These are phyloP conservation scores for Thelonectria blattea DNA, from an alignment of 2,329 filamentous ascomycete genomes.

Conservation along the genomic window DNA sequence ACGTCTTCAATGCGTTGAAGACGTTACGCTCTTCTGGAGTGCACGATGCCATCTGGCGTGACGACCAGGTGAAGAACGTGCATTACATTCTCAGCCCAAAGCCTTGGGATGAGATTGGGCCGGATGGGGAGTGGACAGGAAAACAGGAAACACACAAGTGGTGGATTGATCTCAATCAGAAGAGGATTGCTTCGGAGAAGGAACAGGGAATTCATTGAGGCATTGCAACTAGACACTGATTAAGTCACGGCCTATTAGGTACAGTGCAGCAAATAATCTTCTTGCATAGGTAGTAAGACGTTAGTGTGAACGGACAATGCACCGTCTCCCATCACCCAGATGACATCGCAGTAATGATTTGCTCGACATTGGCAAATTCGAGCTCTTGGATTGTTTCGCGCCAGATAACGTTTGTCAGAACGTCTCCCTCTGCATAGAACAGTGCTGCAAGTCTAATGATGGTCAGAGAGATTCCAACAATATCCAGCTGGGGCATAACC, in stretches of 20 bases:
- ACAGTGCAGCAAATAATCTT: background rate
- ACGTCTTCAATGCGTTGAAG: constrained; percentile 68
- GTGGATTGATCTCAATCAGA: constrained; percentile 59
- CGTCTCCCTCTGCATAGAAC: background rate
- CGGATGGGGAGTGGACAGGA: constrained; percentile 50
- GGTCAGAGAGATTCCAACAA: background rate
- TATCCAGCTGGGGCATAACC: background rate
- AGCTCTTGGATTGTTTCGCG: background rate
- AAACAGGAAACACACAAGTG: constrained; percentile 58
- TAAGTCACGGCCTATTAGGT: background rate
- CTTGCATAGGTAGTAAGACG: background rate
- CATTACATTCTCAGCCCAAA: constrained; percentile 68
- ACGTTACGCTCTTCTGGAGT: constrained; percentile 60
- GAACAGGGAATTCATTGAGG: constrained; percentile 42
- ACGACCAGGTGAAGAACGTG: constrained; percentile 64
- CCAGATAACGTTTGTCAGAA: background rate
- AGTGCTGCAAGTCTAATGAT: background rate
- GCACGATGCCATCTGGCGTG: constrained; percentile 62
- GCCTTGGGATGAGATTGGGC: constrained; percentile 62
- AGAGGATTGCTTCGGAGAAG: constrained; percentile 51
- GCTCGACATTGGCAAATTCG: background rate
- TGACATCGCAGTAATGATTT: background rate
- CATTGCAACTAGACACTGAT: background rate
- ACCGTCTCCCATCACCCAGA: too few relatives aligned
- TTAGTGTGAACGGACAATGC: too few relatives aligned